These are phyloP conservation scores for Pestalotiopsis sp. DNA, from an alignment of 2,329 filamentous ascomycete species.

Conservation along the genomic window DNA sequence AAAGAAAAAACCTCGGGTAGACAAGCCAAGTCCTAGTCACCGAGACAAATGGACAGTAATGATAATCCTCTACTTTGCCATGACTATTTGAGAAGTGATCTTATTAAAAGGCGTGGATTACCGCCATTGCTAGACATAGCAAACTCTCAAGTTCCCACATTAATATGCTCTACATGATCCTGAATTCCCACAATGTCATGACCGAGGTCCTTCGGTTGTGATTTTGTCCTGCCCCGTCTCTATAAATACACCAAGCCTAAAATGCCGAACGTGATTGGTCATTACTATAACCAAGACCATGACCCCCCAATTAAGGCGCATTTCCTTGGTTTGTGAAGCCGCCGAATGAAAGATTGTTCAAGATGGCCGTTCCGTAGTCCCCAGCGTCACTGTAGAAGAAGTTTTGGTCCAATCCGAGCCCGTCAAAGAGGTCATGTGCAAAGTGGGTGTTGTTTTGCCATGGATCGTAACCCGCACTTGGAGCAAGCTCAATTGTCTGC, in stretches of 20 bases:
- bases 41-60: background rate
- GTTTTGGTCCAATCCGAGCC: slow-evolving; percentile 27
- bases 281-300: background rate
- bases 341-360: slow-evolving; percentile 19
- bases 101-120: background rate
- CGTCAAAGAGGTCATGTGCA: slow-evolving; percentile 29
- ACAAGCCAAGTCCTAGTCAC: background rate
- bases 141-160: background rate
- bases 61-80: background rate
- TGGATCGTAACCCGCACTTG: slow-evolving; percentile 12
- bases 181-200: background rate
- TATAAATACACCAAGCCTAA: background rate
- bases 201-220: background rate
- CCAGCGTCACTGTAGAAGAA: slow-evolving; percentile 29
- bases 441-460: slow-evolving; percentile 23
- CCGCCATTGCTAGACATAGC: background rate
- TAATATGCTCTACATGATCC: background rate
- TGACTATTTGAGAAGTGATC: background rate
- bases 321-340: background rate
- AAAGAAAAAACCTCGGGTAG: no score
- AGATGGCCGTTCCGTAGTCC: slow-evolving; percentile 22
- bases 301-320: background rate
- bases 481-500: background rate
- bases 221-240: background rate
- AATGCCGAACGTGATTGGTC: background rate